These are phyloP conservation scores for Cicer pinnatifidum DNA, from an alignment of 306 rosid species.

Conservation along the genomic window DNA sequence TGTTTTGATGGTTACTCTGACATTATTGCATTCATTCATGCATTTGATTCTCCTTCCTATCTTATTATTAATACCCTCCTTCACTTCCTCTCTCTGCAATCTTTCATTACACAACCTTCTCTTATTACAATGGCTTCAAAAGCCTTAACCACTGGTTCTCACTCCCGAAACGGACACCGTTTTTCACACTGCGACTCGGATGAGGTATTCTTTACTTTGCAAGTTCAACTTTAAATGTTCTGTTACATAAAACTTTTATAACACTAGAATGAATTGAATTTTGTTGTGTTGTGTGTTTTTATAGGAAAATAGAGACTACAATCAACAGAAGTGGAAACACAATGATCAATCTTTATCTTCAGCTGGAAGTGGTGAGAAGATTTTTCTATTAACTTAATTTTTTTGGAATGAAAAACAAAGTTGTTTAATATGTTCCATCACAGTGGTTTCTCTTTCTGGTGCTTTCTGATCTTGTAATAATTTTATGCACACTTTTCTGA, in stretches of 20 bases:
- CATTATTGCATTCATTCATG: constrained; percentile 36
- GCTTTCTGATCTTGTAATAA: constrained; percentile 16
- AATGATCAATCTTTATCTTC: constrained; percentile 61
- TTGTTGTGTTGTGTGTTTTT: constrained; percentile 43
- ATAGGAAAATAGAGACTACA: constrained; percentile 68
- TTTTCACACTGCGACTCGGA: constrained; percentile 39
- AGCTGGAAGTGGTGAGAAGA: constrained; percentile 64
- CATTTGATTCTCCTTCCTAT: constrained; percentile 34
- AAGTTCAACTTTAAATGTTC: not conserved
- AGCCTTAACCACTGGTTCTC: constrained; percentile 62
- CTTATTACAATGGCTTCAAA: constrained; percentile 51
- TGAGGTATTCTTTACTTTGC: constrained; percentile 52
- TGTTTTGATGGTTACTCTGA: constrained; percentile 56
- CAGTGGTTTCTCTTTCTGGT: not conserved
- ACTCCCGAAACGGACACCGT: constrained; percentile 52
- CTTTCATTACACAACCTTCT: constrained; percentile 8
- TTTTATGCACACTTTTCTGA: constrained; percentile 25
- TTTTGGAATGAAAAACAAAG: not conserved
- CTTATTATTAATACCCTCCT: constrained; percentile 55
- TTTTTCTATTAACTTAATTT: constrained; percentile 7
- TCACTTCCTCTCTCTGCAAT: constrained; percentile 29
- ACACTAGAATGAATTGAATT: constrained; percentile 19
- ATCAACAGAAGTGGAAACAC: constrained; percentile 55
- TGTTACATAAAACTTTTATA: not conserved
- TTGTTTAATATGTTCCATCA: not conserved